These are phyloP conservation scores for Cyamopsis tetragonoloba DNA, from an alignment of 306 rosid genomes.

Conservation along the genomic window DNA sequence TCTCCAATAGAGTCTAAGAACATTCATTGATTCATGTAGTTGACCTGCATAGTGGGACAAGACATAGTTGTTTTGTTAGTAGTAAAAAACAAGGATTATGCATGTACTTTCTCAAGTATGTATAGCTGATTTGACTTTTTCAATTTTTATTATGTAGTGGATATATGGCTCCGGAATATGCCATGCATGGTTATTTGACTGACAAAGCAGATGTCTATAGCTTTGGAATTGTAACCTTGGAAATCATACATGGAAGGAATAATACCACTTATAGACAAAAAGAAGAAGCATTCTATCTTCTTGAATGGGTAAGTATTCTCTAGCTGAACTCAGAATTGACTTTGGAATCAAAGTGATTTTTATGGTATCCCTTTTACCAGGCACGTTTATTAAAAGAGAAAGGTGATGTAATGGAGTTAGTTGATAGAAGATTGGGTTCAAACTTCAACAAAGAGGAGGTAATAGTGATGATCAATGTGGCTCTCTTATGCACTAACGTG, in stretches of 20 bases:
- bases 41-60: neutral
- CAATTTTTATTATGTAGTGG: constrained; percentile 26
- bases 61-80: neutral
- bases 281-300: constrained; percentile 36
- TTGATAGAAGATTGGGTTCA: constrained; percentile 28
- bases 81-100: neutral
- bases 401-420: constrained; percentile 29
- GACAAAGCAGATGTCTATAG: constrained; percentile 80
- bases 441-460: constrained; percentile 25
- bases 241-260: constrained; percentile 54
- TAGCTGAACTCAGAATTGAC: neutral
- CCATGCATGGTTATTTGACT: constrained; percentile 64
- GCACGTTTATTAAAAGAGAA: constrained; percentile 28
- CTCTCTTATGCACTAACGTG: constrained; percentile 30
- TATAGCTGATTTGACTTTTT: neutral
- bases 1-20: neutral
- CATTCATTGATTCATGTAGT: neutral
- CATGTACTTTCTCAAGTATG: neutral
- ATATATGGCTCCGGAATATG: constrained; percentile 59
- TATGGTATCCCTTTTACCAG: neutral
- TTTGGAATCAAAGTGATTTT: neutral
- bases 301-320: constrained; percentile 44
- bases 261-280: constrained; percentile 38
- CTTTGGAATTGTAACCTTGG: constrained; percentile 59
- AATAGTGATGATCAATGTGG: constrained; percentile 28